phyloP scores from a whole-genome alignment of 176 grass and related monocot species.

The Canna indica region DNA sequence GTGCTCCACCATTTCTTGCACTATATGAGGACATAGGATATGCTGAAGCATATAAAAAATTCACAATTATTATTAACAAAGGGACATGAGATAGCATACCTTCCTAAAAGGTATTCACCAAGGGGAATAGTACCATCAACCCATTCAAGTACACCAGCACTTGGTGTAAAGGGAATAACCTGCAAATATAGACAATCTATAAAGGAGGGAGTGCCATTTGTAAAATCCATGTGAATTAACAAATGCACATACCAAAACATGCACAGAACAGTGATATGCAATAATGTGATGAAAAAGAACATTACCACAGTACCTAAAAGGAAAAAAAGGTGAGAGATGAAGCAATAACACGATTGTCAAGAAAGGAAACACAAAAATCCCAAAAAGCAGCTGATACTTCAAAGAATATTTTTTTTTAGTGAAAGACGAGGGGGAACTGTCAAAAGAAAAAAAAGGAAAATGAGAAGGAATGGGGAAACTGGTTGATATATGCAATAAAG shows the following conservation, averaged over 20 bases:
- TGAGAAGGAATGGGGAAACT: not conserved
- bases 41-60: not conserved
- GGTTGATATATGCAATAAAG: not conserved
- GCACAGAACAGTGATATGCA: too few species aligned
- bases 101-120: conserved; percentile 82
- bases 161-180: conserved; percentile 98
- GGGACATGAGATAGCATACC: conserved; percentile 31
- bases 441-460: not conserved
- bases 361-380: too few species aligned
- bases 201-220: not conserved
- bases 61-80: not conserved
- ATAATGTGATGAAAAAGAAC: too few species aligned
- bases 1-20: conserved; percentile 72
- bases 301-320: not conserved
- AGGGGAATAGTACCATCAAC: conserved; percentile 82
- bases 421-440: too few species aligned
- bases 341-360: too few species aligned
- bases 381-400: too few species aligned
- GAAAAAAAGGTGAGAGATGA: too few species aligned
- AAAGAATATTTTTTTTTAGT: too few species aligned
- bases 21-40: conserved; percentile 27
- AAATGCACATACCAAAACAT: not conserved
- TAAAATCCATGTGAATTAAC: not conserved
- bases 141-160: conserved; percentile 97
- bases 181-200: conserved; percentile 2